Conservation (phyloP, 164 flowering plant genomes). For the Vitis amurensis region DNA sequence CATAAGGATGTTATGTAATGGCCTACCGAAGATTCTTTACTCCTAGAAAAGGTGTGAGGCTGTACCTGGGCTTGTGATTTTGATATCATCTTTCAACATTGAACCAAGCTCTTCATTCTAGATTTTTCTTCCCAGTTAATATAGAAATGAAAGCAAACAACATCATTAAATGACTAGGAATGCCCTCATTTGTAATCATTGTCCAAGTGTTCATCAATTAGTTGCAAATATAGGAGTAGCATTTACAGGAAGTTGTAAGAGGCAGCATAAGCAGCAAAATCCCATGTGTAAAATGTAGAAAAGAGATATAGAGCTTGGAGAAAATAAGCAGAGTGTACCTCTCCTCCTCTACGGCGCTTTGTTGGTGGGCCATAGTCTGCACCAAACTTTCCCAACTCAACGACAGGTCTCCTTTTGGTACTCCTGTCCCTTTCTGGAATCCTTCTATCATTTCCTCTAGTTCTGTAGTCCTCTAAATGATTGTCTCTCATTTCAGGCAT, state of each 20-base stretch:
- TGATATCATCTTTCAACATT: too few species aligned
- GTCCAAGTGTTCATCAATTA: too few species aligned
- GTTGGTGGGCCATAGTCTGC: slow-evolving; percentile 56
- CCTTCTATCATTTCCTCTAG: slow-evolving; percentile 56
- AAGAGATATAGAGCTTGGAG: neutral
- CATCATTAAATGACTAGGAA: too few species aligned
- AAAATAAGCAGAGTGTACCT: slow-evolving; percentile 46
- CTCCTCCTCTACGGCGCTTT: slow-evolving; percentile 91
- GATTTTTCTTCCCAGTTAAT: too few species aligned
- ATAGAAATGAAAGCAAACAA: too few species aligned
- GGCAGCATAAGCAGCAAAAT: neutral
- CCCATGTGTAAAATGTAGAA: neutral
- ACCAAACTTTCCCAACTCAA: slow-evolving; percentile 45
- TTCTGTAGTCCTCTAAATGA: slow-evolving; percentile 48
- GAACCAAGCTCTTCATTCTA: too few species aligned
- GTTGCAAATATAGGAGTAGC: neutral
- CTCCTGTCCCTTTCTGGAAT: slow-evolving; percentile 58
- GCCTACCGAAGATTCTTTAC: too few species aligned
- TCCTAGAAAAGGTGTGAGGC: too few species aligned
- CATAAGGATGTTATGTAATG: too few species aligned
- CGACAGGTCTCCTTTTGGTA: slow-evolving; percentile 49
- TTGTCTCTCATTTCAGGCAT: slow-evolving; percentile 44
- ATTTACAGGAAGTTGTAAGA: neutral
- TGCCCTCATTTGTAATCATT: too few species aligned
- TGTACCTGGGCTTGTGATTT: too few species aligned